phyloP scores from a whole-genome alignment of 2,329 filamentous ascomycete species.

The Myriosclerotinia duriaeana region DNA sequence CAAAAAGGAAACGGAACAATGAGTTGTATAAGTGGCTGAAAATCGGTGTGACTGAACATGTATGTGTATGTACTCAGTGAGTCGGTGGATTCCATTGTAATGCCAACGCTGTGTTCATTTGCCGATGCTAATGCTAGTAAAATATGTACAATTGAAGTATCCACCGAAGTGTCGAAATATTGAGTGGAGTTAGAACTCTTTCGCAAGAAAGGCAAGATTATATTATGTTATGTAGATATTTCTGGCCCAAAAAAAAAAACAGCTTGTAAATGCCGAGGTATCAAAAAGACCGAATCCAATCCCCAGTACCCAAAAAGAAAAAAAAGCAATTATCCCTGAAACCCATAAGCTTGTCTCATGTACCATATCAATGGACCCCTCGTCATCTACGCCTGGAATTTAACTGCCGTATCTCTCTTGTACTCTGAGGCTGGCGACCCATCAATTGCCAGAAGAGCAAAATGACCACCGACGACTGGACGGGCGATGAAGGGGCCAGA shows the following conservation, averaged over 20 bases:
- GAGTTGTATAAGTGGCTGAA: no score
- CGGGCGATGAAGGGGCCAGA: constrained; percentile 63
- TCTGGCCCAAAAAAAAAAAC: neutral
- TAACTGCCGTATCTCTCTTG: neutral
- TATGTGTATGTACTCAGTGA: no score
- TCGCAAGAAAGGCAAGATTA: neutral
- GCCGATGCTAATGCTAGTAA: neutral
- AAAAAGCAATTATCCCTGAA: neutral
- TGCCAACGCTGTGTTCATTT: neutral
- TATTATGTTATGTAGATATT: neutral
- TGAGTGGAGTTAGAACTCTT: neutral
- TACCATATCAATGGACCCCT: neutral
- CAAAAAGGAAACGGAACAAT: no score
- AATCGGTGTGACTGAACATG: no score
- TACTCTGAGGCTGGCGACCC: neutral
- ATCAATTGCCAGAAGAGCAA: constrained; percentile 65
- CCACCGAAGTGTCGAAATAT: no score
- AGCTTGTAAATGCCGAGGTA: no score
- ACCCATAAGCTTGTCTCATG: neutral
- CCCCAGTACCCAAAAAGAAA: neutral
- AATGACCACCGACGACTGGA: constrained; percentile 78
- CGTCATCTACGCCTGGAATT: neutral
- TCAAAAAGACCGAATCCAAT: no score
- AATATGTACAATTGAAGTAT: constrained; percentile 1
- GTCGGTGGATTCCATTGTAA: neutral